Percentiles rank a stretch among this genome's conserved stretches.
Evolutionary conservation across 148 eudicot species (phyloP).

Genomic region (Chenopodium formosanum): DNA sequence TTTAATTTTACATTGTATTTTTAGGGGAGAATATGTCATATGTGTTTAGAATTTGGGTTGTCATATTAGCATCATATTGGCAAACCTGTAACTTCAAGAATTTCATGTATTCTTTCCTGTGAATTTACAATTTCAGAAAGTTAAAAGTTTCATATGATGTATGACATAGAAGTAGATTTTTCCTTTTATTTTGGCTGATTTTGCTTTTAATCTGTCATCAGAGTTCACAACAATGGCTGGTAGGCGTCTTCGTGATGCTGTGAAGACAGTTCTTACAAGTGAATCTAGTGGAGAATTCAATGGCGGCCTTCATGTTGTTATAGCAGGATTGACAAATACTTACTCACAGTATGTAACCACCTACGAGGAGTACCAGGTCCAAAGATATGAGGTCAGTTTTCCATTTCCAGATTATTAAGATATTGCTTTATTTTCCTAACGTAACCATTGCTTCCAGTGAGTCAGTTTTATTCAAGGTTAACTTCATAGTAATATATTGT

Average conservation of each 20-base stretch:
- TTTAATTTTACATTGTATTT: not conserved
- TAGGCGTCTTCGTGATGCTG: slow-evolving; percentile 95
- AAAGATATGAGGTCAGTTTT: slow-evolving; percentile 91
- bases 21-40: not conserved
- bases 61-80: not conserved
- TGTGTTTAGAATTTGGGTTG: not conserved
- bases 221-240: slow-evolving; percentile 99
- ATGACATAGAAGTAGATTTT: not conserved
- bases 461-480: not conserved
- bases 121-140: slow-evolving; percentile 4
- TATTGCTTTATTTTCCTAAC: not conserved
- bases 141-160: not conserved
- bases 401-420: not conserved
- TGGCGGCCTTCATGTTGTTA: slow-evolving; percentile 60
- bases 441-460: not conserved
- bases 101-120: not conserved
- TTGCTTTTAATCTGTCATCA: slow-evolving; percentile 1
- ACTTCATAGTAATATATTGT: not conserved
- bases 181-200: not conserved
- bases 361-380: slow-evolving; percentile 82
- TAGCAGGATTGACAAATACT: slow-evolving; percentile 96
- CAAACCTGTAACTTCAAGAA: not conserved
- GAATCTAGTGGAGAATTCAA: slow-evolving; percentile 47
- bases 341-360: slow-evolving; percentile 95
- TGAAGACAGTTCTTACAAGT: slow-evolving; percentile 52